Base-by-base conservation (phyloP, 1,284 basidiomycete species). In the Rhodotorula sp. region DNA sequence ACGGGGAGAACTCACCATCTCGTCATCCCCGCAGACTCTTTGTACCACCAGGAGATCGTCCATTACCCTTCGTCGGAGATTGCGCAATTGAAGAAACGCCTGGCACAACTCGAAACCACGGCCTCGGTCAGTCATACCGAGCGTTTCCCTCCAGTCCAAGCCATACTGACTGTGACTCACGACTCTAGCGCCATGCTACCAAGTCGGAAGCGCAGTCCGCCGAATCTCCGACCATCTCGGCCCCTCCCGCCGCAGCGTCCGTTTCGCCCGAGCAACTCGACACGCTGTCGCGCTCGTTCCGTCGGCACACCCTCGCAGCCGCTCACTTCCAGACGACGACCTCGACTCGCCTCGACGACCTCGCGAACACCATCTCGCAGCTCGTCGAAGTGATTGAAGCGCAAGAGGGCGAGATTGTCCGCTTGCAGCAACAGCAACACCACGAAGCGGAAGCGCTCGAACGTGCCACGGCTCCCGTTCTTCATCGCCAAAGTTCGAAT, bases 61-160 rank as follows among this genome's bases (percentile, higher is more conserved):
- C 69, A 69, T 60, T 70, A 75, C 64, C 73, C 73, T 19, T 72
- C 70, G 26, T 48, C 61, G 8, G 64, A 60, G 58, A 79, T 82
- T 21, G 77, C 81, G 67, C 62, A 71, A n/a, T 73, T 82, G 54
- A 76, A 76, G 50, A 70, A 74, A 19, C 76, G 79, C 14, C 68
- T 81, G 45, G 74, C 77, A 26, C 69, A 75, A 18, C 74, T 82
- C 52, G 80, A 82, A 62, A 62, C 74, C 3, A 81, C 81, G 47
- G 70, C 82, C 5, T 59, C 69, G 2, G 58, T 64, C 23, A 61
- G 69, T 23, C 34, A 50, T 18, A 19, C 18, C 10, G 21, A 6
- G 12, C 26, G 14, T 19, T 5, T 65, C 31, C 15, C 18, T 1
- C 34, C n/a, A n/a, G n/a, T n/a, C n/a, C n/a, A n/a, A n/a, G n/a